Base-by-base conservation (phyloP, 2,329 filamentous ascomycete species). In the Aquanectria penicillioides region DNA sequence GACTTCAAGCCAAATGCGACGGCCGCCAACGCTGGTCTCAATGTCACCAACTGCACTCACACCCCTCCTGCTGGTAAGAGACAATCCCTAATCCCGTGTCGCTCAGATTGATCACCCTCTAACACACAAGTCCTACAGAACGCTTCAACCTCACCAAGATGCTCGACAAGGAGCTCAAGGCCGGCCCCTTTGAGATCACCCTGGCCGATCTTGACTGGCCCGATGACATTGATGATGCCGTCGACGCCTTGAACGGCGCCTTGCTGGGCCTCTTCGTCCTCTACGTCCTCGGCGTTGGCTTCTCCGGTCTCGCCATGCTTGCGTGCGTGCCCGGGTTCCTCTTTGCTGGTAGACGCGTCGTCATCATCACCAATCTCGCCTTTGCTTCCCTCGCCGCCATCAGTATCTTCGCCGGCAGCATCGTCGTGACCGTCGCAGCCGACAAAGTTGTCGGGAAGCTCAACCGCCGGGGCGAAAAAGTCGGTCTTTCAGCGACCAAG, bases 161-260 rank as follows among this genome's bases (percentile, higher is more conserved):
- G 28, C 71, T 86, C 18, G 77, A 83, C 70, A 71, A 76, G 31
- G 75, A 84, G 59, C 76, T 85, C 33, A 62, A 72, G 10, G 56
- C 77, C n/a, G 81, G 82, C 1, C 78, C 79, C 10, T 67, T 83
- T 17, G 60, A 78, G 53, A 61, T 84, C 62, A 79, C 75, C 52
- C 73, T 83, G 17, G 73, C 75, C 61, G 76, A 81, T 46, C 71
- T 86, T n/a, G 69, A 78, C 57, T 78, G 80, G 67, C 78, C 79
- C 12, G 62, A 77, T 6, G 73, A 73, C 26, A 75, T 86, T 56
- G 76, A 80, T 57, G 71, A 79, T 36, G 77, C 78, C n/a, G 68
- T 86, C 63, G 74, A 82, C 71, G 71, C 76, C n/a, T 73, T 86
- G 68, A 84, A 85, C 67, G 69, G 70, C 13, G 73, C 78, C n/a